phyloP scores from a whole-genome alignment of 441 rosid species.

The Theobroma grandiflorum region DNA sequence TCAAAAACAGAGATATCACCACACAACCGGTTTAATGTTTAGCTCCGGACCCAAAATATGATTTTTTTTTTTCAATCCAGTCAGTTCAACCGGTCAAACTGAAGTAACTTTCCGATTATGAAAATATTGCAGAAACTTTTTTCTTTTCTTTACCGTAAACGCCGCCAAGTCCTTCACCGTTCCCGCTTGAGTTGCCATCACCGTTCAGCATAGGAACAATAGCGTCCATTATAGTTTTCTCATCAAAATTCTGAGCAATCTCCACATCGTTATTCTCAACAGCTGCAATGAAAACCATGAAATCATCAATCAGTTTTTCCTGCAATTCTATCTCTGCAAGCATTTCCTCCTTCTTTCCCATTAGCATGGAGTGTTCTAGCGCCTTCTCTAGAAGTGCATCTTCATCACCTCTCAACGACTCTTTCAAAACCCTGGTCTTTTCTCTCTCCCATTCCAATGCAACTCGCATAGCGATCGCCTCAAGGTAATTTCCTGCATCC shows the following conservation, averaged over 20 bases:
- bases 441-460: neutral
- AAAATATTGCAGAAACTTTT: neutral
- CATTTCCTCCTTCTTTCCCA: neutral
- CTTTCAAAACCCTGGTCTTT: neutral
- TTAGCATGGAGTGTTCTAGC: neutral
- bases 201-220: neutral
- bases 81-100: too few relatives aligned
- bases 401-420: neutral
- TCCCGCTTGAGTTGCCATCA: neutral
- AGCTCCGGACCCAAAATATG: too few relatives aligned
- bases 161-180: neutral
- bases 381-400: neutral
- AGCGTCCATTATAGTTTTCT: neutral
- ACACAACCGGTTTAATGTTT: too few relatives aligned
- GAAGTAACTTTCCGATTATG: too few relatives aligned
- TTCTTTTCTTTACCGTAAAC: neutral
- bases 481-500: neutral
- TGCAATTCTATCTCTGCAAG: neutral
- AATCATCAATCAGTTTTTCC: neutral
- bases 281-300: neutral
- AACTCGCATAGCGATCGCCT: neutral
- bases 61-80: too few relatives aligned
- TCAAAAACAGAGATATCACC: too few relatives aligned
- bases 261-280: neutral
- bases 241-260: neutral